Evolutionary conservation across 2,329 filamentous ascomycete species (phyloP), one percentile per base, ranked within the genome.

Genomic region (Phaeosphaeriaceae sp.): DNA sequence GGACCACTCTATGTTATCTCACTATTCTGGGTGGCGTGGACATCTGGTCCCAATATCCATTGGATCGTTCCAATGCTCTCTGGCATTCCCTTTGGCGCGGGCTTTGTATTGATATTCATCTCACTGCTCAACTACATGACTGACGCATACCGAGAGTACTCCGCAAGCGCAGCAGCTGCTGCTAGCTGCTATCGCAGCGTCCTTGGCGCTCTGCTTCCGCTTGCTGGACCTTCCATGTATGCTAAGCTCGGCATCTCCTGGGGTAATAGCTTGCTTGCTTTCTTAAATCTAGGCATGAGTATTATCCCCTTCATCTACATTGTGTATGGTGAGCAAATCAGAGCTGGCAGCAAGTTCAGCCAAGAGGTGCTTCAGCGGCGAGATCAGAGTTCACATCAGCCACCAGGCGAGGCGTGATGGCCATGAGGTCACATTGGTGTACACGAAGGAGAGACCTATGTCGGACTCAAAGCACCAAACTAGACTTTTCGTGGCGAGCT

Each of bases 161-260:
- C 91, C 1, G 90, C 90, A 0, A 90, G 87, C 0, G 89, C 88
- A n/a, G 0, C 92, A 7, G 90, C 90, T 2, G 88, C 90, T 49
- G 91, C 93, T 77, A 90, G 90, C 0, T 89, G 94, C 68, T 77
- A 94, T 44, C 87, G 91, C 61, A 92, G 89, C 0, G 81, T 92
- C 15, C 88, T 87, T 61, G 91, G 90, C 59, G 89, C 90, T 4
- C 86, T 83, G 1, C 93, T 94, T 80, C 91, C 91, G 0, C 83
- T 94, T 1, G 94, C 94, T 73, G 86, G 89, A 0, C 83, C 81
- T 1, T 87, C 90, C 69, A 91, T 81, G 79, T 81, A 60, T 51
- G 49, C 32, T 30, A 54, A 13, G 30, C 40, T 5, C 32, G 90
- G 90, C 49, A 87, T 89, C 55, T 89, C 91, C 78, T 93, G 90